Evolutionary conservation across 495 filamentous ascomycete species (phyloP).

Genomic region (Penicillium daleae): DNA sequence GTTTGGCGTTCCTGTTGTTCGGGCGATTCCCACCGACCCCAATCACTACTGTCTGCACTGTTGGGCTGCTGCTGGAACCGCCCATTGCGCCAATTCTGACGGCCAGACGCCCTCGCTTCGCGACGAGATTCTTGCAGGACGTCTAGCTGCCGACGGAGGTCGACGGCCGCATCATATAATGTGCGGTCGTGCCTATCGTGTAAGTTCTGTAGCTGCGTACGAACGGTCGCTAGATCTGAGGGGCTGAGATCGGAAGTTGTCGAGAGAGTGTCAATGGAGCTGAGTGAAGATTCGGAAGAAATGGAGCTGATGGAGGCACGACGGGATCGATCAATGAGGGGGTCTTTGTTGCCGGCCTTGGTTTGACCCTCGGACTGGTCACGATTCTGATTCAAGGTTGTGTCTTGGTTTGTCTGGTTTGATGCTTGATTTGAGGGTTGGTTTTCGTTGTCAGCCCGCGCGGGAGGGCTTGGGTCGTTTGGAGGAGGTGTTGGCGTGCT

Average conservation of each 20-base stretch:
- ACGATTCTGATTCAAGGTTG: slow-evolving; percentile 6
- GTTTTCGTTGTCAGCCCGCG: neutral
- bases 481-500: slow-evolving; percentile 12
- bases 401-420: neutral
- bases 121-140: slow-evolving; percentile 44
- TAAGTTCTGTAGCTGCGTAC: slow-evolving; percentile 44
- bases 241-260: slow-evolving; percentile 47
- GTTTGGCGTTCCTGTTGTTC: slow-evolving; percentile 39
- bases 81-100: slow-evolving; percentile 32
- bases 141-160: slow-evolving; percentile 44
- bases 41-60: slow-evolving; percentile 23
- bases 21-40: slow-evolving; percentile 49
- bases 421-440: neutral
- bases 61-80: slow-evolving; percentile 22
- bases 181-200: slow-evolving; percentile 46
- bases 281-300: slow-evolving; percentile 45
- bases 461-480: neutral
- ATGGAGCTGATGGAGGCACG: slow-evolving; percentile 41
- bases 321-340: slow-evolving; percentile 27
- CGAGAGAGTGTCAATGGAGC: slow-evolving; percentile 48
- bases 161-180: slow-evolving; percentile 44
- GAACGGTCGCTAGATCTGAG: slow-evolving; percentile 46
- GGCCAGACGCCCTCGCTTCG: slow-evolving; percentile 32
- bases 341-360: slow-evolving; percentile 12
- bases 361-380: slow-evolving; percentile 3